phyloP scores from a whole-genome alignment of 2,329 filamentous ascomycete genomes.

The Ilyonectria mors-panacis region DNA sequence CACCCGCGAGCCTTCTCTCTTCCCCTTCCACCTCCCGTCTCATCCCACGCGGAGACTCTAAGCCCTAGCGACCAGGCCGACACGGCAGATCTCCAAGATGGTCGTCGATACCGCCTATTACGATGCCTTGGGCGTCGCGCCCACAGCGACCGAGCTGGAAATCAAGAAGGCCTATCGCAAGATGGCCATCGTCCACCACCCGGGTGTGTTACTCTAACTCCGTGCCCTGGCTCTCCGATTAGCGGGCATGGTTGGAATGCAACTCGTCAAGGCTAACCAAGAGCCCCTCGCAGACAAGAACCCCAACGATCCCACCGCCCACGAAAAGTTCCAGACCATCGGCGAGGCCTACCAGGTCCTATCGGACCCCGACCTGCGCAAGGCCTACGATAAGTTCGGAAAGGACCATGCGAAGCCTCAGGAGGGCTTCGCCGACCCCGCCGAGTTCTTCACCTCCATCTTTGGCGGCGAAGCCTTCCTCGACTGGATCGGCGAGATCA shows the following conservation, averaged over 20 bases:
- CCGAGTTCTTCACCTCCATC: slow-evolving; percentile 98
- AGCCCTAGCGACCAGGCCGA: slow-evolving; percentile 24
- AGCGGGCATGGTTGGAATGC: background rate
- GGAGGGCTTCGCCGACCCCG: slow-evolving; percentile 94
- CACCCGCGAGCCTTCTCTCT: slow-evolving; percentile 19
- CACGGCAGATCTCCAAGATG: slow-evolving; percentile 67
- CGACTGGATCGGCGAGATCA: slow-evolving; percentile 98
- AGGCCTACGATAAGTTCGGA: slow-evolving; percentile 96
- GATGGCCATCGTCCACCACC: slow-evolving; percentile 93
- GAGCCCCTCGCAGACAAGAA: slow-evolving; percentile 83
- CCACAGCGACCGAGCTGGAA: slow-evolving; percentile 89
- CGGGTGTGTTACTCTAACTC: slow-evolving; percentile 67
- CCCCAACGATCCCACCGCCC: slow-evolving; percentile 92
- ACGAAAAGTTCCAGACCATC: slow-evolving; percentile 94
- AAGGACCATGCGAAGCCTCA: slow-evolving; percentile 94
- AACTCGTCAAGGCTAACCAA: slow-evolving; percentile 16
- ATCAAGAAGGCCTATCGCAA: slow-evolving; percentile 99
- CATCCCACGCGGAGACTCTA: slow-evolving; percentile 12
- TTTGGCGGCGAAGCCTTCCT: slow-evolving; percentile 97
- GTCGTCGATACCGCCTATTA: slow-evolving; percentile 92
- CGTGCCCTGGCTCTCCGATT: background rate
- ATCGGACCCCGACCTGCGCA: slow-evolving; percentile 87
- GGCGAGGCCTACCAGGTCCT: slow-evolving; percentile 84
- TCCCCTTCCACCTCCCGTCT: slow-evolving; percentile 10
- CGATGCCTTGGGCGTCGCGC: slow-evolving; percentile 86